Evolutionary conservation across 1,284 basidiomycete genomes (phyloP).

Genomic region (Pseudozyma sp.): DNA sequence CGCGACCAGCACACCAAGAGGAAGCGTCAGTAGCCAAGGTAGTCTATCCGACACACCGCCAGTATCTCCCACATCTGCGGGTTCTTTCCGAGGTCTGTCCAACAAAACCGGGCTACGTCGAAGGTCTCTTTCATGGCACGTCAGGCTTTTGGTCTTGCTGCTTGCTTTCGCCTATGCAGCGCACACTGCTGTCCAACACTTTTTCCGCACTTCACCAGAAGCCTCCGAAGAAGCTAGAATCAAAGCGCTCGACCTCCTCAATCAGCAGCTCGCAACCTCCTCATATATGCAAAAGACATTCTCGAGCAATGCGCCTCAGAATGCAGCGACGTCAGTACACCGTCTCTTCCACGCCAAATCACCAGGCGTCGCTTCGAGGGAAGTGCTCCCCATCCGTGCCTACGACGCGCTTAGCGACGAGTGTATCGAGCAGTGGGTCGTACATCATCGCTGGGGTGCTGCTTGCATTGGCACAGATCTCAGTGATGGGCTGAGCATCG

Average conservation of each 20-base stretch:
- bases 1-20: conserved; percentile 24
- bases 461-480: conserved; percentile 27
- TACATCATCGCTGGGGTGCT: conserved; percentile 28
- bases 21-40: conserved; percentile 26
- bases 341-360: conserved; percentile 19
- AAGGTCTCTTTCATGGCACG: conserved; percentile 13
- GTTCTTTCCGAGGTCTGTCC: not conserved
- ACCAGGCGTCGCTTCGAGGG: conserved; percentile 20
- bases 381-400: conserved; percentile 23
- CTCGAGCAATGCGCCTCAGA: not conserved
- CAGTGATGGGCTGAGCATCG: conserved; percentile 23
- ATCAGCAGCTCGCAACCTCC: conserved; percentile 15
- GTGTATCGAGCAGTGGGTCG: conserved; percentile 40
- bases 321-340: conserved; percentile 11
- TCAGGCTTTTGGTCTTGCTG: conserved; percentile 10
- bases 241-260: conserved; percentile 11
- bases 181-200: conserved; percentile 1
- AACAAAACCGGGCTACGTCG: conserved; percentile 13
- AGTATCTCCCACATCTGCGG: not conserved
- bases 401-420: conserved; percentile 41
- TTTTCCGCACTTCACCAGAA: conserved; percentile 13
- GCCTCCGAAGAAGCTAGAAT: conserved; percentile 12
- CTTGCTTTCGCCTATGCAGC: conserved; percentile 10
- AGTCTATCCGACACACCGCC: not conserved
- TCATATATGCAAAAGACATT: conserved; percentile 4